Conservation (phyloP, 768 basidiomycete genomes). For the Leccinum longicurvipes region DNA sequence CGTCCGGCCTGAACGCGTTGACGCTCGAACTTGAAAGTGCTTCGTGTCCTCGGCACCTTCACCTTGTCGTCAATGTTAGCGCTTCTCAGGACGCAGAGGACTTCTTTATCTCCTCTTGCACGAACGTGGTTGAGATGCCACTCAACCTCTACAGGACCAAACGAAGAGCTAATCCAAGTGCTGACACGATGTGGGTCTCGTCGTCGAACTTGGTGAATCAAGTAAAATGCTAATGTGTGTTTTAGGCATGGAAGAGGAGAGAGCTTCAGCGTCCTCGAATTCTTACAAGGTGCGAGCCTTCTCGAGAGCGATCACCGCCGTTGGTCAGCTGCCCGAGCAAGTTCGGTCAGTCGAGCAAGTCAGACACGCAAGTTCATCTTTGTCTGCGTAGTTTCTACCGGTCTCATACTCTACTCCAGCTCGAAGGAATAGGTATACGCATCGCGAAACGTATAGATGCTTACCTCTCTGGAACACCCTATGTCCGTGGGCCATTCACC, state of each 20-base stretch:
- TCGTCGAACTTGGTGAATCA: background rate
- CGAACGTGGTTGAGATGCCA: conserved; percentile 12
- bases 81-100: conserved; percentile 6
- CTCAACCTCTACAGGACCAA: conserved; percentile 27
- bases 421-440: conserved; percentile 36
- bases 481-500: conserved; percentile 33
- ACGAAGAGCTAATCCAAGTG: conserved; percentile 38
- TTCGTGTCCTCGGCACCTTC: background rate
- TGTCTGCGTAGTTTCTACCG: background rate
- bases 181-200: conserved; percentile 39
- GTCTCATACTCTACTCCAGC: conserved; percentile 20
- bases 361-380: conserved; percentile 17
- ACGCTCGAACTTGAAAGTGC: too few relatives aligned
- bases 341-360: conserved; percentile 44
- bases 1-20: background rate
- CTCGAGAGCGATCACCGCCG: conserved; percentile 42
- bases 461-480: conserved; percentile 31
- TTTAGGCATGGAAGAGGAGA: conserved; percentile 43
- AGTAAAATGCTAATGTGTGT: background rate
- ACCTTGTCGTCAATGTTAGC: conserved; percentile 20
- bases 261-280: conserved; percentile 35
- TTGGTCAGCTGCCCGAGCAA: conserved; percentile 39
- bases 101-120: background rate
- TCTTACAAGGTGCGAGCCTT: conserved; percentile 51
- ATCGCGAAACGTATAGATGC: conserved; percentile 47